Percentiles rank a stretch among this genome's conserved stretches.
These are phyloP conservation scores for Talaromyces proteolyticus DNA, from an alignment of 495 filamentous ascomycete species.

Conservation along the genomic window DNA sequence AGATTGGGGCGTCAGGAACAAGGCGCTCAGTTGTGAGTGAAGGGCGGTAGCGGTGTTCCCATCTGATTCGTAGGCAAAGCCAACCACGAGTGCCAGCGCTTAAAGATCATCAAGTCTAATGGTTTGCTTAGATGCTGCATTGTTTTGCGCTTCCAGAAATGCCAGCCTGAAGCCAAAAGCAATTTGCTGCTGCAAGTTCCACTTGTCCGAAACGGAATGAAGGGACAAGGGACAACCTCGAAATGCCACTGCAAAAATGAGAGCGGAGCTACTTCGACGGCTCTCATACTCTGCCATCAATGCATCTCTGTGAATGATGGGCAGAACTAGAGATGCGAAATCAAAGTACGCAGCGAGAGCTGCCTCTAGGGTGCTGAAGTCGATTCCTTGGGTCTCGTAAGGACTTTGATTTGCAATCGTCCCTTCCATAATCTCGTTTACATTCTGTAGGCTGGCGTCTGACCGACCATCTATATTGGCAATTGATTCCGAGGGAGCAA, in stretches of 20 bases:
- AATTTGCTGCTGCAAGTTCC: constrained; percentile 8
- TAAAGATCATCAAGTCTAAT: constrained; percentile 12
- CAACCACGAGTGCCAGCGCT: constrained; percentile 11
- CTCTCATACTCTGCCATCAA: constrained; percentile 9
- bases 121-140: background rate
- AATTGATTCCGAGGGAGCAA: no score
- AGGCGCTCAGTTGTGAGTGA: background rate
- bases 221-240: constrained; percentile 9
- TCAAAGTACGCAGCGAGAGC: constrained; percentile 11
- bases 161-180: constrained; percentile 4
- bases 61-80: constrained; percentile 8
- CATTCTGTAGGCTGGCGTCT: no score
- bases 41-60: background rate
- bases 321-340: constrained; percentile 7
- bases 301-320: constrained; percentile 9
- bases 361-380: background rate
- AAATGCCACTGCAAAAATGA: constrained; percentile 9
- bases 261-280: constrained; percentile 1
- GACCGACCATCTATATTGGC: no score
- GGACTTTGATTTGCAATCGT: no score
- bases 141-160: constrained; percentile 3
- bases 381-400: background rate
- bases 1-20: constrained; percentile 10
- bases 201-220: constrained; percentile 6
- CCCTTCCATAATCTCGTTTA: no score